Evolutionary conservation across 179 eudicot genomes (phyloP).

Genomic region (Silene coronaria): DNA sequence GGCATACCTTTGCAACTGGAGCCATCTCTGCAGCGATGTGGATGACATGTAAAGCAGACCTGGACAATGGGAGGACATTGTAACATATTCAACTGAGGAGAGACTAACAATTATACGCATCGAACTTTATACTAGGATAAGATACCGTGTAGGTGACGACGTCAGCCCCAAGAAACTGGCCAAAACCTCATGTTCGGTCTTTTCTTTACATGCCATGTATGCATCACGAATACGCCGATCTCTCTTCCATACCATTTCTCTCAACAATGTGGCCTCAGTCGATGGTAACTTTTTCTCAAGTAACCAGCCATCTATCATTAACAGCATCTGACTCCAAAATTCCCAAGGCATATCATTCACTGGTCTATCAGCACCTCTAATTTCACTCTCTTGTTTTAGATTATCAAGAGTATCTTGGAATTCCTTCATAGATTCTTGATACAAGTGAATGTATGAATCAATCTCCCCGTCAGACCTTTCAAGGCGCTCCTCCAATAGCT

Average conservation of each 20-base stretch:
- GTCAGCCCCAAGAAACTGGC: conserved; percentile 48
- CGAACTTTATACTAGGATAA: background rate
- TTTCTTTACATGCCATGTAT: conserved; percentile 57
- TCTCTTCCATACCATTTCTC: conserved; percentile 85
- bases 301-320: conserved; percentile 86
- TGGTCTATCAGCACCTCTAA: conserved; percentile 43
- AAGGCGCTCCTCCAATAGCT: conserved; percentile 76
- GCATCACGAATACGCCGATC: conserved; percentile 59
- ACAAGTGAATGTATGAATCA: conserved; percentile 59
- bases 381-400: conserved; percentile 65
- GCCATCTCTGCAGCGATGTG: conserved; percentile 99
- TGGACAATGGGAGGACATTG: conserved; percentile 30
- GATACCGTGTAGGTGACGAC: conserved; percentile 51
- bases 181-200: conserved; percentile 57
- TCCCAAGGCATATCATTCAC: conserved; percentile 76
- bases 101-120: background rate
- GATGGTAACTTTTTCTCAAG: conserved; percentile 68
- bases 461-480: conserved; percentile 84
- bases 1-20: conserved; percentile 92
- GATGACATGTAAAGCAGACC: conserved; percentile 75
- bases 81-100: background rate
- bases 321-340: conserved; percentile 84
- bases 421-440: conserved; percentile 82
- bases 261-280: conserved; percentile 54
- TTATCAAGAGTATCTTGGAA: conserved; percentile 68